Evolutionary conservation across 1,284 basidiomycete species (phyloP).

Genomic region (Trichosporon coremiiforme): DNA sequence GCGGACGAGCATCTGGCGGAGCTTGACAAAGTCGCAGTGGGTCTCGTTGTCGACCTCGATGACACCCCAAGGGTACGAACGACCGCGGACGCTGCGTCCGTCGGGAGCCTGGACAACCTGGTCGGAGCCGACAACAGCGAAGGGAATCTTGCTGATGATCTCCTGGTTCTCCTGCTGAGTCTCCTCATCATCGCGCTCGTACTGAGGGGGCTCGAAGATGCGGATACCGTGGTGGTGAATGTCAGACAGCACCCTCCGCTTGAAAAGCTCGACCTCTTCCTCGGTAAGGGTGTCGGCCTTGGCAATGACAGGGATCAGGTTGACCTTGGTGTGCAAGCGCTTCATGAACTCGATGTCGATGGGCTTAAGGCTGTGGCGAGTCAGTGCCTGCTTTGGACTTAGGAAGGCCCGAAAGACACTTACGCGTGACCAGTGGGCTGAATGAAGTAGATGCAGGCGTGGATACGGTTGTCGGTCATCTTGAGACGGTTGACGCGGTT

Average conservation of each 20-base stretch:
- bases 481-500: conserved; percentile 80
- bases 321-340: conserved; percentile 90
- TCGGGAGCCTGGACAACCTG: conserved; percentile 75
- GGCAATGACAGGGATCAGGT: conserved; percentile 94
- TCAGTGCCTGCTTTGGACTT: neutral
- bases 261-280: conserved; percentile 88
- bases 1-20: conserved; percentile 95
- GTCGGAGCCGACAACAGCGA: conserved; percentile 93
- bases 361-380: conserved; percentile 73
- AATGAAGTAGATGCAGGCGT: conserved; percentile 90
- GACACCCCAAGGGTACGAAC: conserved; percentile 93
- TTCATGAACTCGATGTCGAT: conserved; percentile 98
- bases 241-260: conserved; percentile 84
- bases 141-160: conserved; percentile 95
- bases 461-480: conserved; percentile 59
- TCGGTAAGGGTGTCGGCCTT: conserved; percentile 96
- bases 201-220: conserved; percentile 93
- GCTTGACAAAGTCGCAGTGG: conserved; percentile 97
- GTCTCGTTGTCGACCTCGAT: conserved; percentile 98
- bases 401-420: conserved; percentile 51
- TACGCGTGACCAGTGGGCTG: conserved; percentile 96
- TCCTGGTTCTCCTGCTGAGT: conserved; percentile 92
- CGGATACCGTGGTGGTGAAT: conserved; percentile 90
- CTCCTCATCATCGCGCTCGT: conserved; percentile 96
- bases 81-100: conserved; percentile 85